Base-by-base conservation (phyloP, 164 flowering plant genomes). In the Stephania yunnanensis region DNA sequence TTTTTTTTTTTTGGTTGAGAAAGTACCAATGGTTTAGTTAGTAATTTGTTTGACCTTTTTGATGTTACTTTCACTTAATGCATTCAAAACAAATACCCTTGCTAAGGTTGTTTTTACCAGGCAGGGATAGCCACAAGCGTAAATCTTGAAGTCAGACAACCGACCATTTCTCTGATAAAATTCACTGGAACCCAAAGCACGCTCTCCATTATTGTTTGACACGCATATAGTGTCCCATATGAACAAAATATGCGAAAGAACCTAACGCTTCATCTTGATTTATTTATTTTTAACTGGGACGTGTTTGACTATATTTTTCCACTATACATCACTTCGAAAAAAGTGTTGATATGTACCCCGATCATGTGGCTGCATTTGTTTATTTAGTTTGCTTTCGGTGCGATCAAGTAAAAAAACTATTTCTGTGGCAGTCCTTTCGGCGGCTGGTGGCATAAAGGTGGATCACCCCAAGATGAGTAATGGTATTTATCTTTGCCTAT, bases 381-480 rank as follows among this genome's bases (percentile, higher is more conserved):
- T 71, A 50, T 50, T 11, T 4, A 4, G 63, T 25, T 71, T 30
- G 31, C 22, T 30, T 66, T 66, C 44, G 10, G 11, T 29, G 44
- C 15, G 2, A 30, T 66, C 2, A 42, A 66, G 69, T 66, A 61
- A 6, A n/a, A n/a, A 63, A 61, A 70, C 67, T 71, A 48, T 55
- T 68, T 29, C 63, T 50, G 71, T 73, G 48, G 72, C 93, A 95
- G 99, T 95, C 77, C 95, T 95, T 73, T 95, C 99, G 66, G 99
- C 99, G 76, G 81, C 92, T 78, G 98, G 98, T 3, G 99, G 99
- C 73, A 92, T 95, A 91, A 91, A 89, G 85, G 89, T 95, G 53
- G 87, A 88, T 78, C 87, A 85, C 68, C 98, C 98, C 5, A 72
- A 81, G 53, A 83, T 95, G 88, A 91, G 92, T 75, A 85, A 78